These are phyloP conservation scores for Macrophomina phaseolina DNA, from an alignment of 2,329 filamentous ascomycete species.

Conservation along the genomic window DNA sequence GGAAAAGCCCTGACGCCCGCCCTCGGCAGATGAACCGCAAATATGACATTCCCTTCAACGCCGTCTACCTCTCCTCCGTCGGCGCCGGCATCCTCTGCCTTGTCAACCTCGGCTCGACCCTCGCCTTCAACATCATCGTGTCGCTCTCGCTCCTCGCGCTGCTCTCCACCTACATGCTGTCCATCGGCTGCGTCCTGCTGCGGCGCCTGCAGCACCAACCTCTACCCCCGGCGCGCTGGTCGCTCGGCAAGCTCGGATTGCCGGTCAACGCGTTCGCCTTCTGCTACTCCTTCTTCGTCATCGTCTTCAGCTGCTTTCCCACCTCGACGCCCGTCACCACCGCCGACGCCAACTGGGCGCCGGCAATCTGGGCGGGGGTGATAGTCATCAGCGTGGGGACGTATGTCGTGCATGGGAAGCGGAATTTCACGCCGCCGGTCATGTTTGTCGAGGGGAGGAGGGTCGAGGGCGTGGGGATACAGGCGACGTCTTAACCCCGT, in stretches of 20 bases:
- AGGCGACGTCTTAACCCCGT: not conserved
- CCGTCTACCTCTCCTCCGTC: conserved; percentile 32
- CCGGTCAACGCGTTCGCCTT: conserved; percentile 29
- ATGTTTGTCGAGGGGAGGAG: conserved; percentile 29
- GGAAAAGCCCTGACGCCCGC: not conserved
- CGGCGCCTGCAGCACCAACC: conserved; percentile 14
- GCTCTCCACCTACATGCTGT: conserved; percentile 29
- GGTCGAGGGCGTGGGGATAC: conserved; percentile 17
- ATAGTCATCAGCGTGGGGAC: conserved; percentile 6
- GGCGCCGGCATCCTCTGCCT: conserved; percentile 46
- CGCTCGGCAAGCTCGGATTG: conserved; percentile 26
- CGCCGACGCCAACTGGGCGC: conserved; percentile 29
- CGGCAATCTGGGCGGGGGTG: conserved; percentile 28
- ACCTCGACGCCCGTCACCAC: conserved; percentile 11
- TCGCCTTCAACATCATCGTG: conserved; percentile 47
- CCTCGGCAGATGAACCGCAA: conserved; percentile 26
- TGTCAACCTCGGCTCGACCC: conserved; percentile 54
- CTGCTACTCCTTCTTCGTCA: conserved; percentile 24
- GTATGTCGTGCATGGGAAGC: conserved; percentile 26
- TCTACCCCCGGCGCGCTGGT: conserved; percentile 27
- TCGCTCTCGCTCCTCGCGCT: conserved; percentile 28
- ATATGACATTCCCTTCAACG: conserved; percentile 29
- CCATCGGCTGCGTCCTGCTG: conserved; percentile 28
- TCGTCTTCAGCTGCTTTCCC: conserved; percentile 28
- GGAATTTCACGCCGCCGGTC: conserved; percentile 29